phyloP scores from a whole-genome alignment of 1,139 yeast species.

The Zygotorulaspora mrakii region DNA sequence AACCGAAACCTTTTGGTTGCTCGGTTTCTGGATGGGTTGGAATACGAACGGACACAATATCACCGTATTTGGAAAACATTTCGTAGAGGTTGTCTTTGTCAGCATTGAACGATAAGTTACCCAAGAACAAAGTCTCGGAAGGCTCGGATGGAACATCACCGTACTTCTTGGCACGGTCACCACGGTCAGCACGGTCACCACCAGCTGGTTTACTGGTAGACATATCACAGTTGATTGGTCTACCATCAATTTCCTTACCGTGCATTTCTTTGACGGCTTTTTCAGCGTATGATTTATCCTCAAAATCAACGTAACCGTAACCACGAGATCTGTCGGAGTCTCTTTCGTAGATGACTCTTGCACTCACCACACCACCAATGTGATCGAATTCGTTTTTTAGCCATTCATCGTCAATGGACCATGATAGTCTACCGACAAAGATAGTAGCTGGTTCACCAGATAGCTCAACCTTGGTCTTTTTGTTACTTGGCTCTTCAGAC shows the following conservation, averaged over 20 bases:
- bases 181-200: constrained; percentile 42
- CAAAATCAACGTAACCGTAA: constrained; percentile 96
- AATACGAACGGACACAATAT: constrained; percentile 80
- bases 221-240: constrained; percentile 91
- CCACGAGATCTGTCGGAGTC: constrained; percentile 93
- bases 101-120: constrained; percentile 89
- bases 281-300: constrained; percentile 69
- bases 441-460: constrained; percentile 70
- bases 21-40: constrained; percentile 99
- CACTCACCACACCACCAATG: constrained; percentile 74
- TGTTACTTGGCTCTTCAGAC: constrained; percentile 33
- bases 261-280: constrained; percentile 83
- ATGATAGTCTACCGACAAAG: constrained; percentile 94
- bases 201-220: constrained; percentile 77
- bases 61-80: constrained; percentile 73
- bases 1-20: constrained; percentile 98
- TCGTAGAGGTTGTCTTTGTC: constrained; percentile 72
- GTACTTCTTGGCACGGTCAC: constrained; percentile 78
- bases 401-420: constrained; percentile 97
- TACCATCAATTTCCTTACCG: constrained; percentile 94
- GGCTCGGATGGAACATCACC: constrained; percentile 92
- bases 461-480: constrained; percentile 44
- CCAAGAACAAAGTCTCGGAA: constrained; percentile 91
- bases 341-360: constrained; percentile 93
- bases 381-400: constrained; percentile 80